Base-by-base conservation (phyloP, 2,329 filamentous ascomycete species). In the Alternaria panax region DNA sequence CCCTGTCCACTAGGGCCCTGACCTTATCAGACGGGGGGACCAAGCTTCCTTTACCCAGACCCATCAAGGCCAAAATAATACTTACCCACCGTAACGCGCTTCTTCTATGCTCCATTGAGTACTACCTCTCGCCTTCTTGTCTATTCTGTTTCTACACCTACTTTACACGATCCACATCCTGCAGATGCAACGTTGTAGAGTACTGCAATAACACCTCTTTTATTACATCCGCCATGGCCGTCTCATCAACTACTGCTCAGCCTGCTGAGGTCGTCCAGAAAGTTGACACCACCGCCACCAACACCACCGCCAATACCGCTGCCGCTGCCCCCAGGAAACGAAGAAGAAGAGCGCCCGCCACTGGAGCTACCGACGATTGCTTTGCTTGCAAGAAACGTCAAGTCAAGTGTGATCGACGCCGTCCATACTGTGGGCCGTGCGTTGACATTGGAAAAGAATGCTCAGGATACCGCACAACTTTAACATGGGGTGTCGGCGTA, bases 401-500 rank as follows among this genome's bases (percentile, higher is more conserved):
- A 71, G 85, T 90, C 64, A 91, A 92, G 79, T 99, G 94, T 82
- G 94, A 98, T 80, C 89, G 94, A 70, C 88, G 92, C 75, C 87
- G 94, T 71, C 94, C 94, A 8, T 98, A 97, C 80, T 98, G 95
- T 81, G 93, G 93, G 43, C 93, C 93, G 80, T 99, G 94, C 79
- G 86, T 98, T 64, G 92, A 97, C 70, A 86, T 92, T 65, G 93
- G 93, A 66, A 93, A 92, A 77, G 93, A 96, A 75, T 98, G 94
- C 81, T 93, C 92, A 27, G 94, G 94, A 60, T 98, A 98, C 84
- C 96, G 96, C 82, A 98, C 94, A 16, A 93, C 94, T 70, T 85
- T 98, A 79, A 98, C 94, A 46, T 98, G 94, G 94, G 93, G 93
- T 41, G 92, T 97, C 47, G 94, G 94, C 51, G 94, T 98, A 59